These are phyloP conservation scores for Solanum etuberosum DNA, from an alignment of 257 asterid species.

Conservation along the genomic window DNA sequence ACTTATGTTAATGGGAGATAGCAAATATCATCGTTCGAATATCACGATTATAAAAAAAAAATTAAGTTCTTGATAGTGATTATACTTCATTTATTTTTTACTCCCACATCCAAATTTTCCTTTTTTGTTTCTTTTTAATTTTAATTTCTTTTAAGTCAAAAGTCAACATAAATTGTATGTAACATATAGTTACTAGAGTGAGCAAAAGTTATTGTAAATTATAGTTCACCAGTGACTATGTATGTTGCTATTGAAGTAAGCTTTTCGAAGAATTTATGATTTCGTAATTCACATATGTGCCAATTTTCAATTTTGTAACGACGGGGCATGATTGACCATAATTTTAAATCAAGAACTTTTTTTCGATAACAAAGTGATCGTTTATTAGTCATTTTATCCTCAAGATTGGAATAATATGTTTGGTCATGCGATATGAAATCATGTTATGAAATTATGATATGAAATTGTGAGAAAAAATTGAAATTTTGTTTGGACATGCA, in stretches of 20 bases:
- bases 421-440: no score
- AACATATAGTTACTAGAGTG: slow-evolving; percentile 17
- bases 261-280: background rate
- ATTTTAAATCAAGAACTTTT: background rate
- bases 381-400: background rate
- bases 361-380: background rate
- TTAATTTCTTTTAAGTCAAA: background rate
- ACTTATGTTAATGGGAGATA: background rate
- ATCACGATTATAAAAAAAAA: background rate
- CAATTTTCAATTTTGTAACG: no score
- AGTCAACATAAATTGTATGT: background rate
- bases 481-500: no score
- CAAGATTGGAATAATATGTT: background rate
- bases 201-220: slow-evolving; percentile 17
- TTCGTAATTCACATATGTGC: background rate
- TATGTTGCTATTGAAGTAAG: background rate
- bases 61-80: background rate
- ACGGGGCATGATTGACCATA: background rate
- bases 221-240: slow-evolving; percentile 25
- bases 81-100: background rate
- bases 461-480: no score
- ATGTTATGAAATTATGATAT: no score
- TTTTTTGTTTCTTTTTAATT: background rate
- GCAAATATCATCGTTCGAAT: rapidly evolving
- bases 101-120: background rate